phyloP scores from a whole-genome alignment of 768 basidiomycete genomes.

The Amanita muscaria region DNA sequence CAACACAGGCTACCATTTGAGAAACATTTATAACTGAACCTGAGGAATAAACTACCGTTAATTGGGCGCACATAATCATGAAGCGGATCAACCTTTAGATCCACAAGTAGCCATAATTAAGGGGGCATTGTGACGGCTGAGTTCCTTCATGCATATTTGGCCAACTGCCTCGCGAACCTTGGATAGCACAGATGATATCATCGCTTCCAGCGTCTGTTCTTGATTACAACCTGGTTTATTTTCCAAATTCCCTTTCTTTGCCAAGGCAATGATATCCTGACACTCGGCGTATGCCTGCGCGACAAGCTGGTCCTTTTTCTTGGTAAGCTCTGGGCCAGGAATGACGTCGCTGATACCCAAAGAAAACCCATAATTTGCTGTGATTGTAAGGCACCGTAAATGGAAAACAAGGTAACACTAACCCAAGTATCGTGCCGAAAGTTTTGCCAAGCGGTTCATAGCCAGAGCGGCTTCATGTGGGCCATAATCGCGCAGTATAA shows the following conservation, averaged over 20 bases:
- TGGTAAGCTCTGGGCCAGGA: conserved; percentile 76
- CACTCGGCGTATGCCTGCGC: conserved; percentile 85
- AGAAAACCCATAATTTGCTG: conserved; percentile 96
- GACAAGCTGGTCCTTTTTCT: conserved; percentile 78
- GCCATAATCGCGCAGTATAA: conserved; percentile 95
- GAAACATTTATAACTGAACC: conserved; percentile 99
- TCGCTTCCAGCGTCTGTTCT: conserved; percentile 94
- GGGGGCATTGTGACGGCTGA: conserved; percentile 95
- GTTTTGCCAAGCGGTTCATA: conserved; percentile 94
- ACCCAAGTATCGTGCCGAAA: conserved; percentile 85
- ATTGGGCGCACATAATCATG: too few relatives aligned
- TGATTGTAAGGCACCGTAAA: background rate
- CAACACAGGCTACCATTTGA: conserved; percentile 99
- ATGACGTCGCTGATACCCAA: conserved; percentile 98
- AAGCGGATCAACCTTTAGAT: conserved; percentile 67
- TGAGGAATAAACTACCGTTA: conserved; percentile 9
- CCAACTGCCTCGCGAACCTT: conserved; percentile 95
- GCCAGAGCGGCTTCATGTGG: conserved; percentile 88
- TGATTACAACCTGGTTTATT: conserved; percentile 98
- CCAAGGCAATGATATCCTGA: conserved; percentile 76
- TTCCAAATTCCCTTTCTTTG: conserved; percentile 85
- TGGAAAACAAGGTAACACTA: background rate
- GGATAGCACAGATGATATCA: conserved; percentile 88
- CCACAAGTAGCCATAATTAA: conserved; percentile 99
- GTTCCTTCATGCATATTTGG: conserved; percentile 95